Percentiles rank a stretch among this genome's conserved stretches.
Evolutionary conservation across 306 rosid species (phyloP).

Genomic region (Castanopsis chinensis): DNA sequence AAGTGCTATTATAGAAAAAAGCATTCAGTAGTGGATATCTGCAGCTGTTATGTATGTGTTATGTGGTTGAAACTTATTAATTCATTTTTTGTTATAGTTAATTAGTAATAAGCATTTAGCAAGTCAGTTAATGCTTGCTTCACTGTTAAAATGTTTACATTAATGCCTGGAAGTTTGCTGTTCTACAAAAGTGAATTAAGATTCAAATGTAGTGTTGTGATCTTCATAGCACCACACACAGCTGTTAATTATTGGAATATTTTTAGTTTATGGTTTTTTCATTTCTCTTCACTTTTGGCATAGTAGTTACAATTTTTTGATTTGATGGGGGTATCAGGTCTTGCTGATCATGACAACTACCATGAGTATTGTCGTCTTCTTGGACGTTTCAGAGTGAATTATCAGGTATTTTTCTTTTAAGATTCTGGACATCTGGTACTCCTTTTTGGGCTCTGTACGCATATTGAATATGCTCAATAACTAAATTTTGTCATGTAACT

Average conservation of each 20-base stretch:
- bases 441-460: not conserved
- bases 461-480: not conserved
- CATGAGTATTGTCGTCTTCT: constrained; percentile 99
- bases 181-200: not conserved
- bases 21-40: not conserved
- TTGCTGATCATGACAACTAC: constrained; percentile 96
- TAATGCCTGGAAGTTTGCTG: not conserved
- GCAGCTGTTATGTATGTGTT: not conserved
- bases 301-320: constrained; percentile 25
- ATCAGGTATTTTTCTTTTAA: constrained; percentile 58
- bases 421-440: constrained; percentile 19
- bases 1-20: not conserved
- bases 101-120: not conserved
- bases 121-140: not conserved
- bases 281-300: constrained; percentile 1
- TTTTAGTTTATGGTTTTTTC: not conserved
- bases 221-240: not conserved
- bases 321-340: constrained; percentile 56
- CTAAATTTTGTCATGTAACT: not conserved
- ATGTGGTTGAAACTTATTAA: not conserved
- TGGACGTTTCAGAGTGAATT: constrained; percentile 95
- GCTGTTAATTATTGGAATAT: constrained; percentile 3
- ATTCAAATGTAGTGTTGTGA: not conserved
- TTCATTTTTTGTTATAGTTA: not conserved
- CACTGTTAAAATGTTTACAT: not conserved